A percentile compares a stretch with the other conserved stretches of the same genome.
Conservation (phyloP, 345 rosid species). For the Citrus reticulata region DNA sequence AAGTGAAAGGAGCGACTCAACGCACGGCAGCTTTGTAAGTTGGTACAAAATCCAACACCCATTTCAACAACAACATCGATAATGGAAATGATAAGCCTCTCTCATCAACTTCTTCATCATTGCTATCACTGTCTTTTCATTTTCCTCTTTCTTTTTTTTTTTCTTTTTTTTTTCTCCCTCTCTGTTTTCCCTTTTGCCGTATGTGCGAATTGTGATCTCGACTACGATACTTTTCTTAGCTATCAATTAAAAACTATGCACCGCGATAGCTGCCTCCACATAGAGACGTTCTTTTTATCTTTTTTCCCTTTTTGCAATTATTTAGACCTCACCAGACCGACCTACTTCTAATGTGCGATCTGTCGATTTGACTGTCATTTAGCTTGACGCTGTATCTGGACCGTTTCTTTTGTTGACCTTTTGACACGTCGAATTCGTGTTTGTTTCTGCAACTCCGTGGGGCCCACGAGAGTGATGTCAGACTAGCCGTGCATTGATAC, state of each 20-base stretch:
- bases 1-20: conserved; percentile 50
- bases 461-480: not conserved
- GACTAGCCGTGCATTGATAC: too few species aligned
- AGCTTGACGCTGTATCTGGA: not conserved
- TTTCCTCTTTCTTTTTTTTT: not conserved
- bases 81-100: not conserved
- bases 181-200: too few species aligned
- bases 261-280: not conserved
- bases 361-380: not conserved
- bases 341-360: not conserved
- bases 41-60: conserved; percentile 21
- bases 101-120: conserved; percentile 16
- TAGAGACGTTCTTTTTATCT: not conserved
- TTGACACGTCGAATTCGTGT: not conserved
- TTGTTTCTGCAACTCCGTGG: not conserved
- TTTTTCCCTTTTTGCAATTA: too few species aligned
- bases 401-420: not conserved
- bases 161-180: not conserved
- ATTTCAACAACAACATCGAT: conserved; percentile 20
- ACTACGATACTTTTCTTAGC: conserved; percentile 11
- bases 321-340: too few species aligned
- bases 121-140: not conserved
- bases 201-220: not conserved
- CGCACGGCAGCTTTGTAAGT: conserved; percentile 21
- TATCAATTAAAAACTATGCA: not conserved